These are phyloP conservation scores for Mycena belliarum DNA, from an alignment of 768 basidiomycete species.

Conservation along the genomic window DNA sequence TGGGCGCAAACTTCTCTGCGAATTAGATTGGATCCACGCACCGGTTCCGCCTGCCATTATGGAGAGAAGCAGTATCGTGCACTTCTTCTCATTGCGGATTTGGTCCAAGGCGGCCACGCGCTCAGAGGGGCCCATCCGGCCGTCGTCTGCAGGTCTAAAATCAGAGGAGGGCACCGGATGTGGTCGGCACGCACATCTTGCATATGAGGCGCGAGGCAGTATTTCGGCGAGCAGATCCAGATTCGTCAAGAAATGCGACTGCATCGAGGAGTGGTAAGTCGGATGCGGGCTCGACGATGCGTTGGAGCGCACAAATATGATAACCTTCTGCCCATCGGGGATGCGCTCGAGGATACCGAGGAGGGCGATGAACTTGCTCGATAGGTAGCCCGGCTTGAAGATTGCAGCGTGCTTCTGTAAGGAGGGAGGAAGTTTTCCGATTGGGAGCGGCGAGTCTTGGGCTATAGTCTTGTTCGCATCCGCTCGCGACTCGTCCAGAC, in stretches of 20 bases:
- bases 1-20: no score
- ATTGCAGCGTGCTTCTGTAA: neutral
- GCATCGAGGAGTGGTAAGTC: neutral
- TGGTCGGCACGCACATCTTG: neutral
- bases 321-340: neutral
- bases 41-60: slow-evolving; percentile 11
- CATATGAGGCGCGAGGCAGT: neutral
- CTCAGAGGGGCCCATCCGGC: slow-evolving; percentile 2
- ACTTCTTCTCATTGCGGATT: neutral
- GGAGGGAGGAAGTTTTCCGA: neutral
- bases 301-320: slow-evolving; percentile 3
- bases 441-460: slow-evolving; percentile 1
- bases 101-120: neutral
- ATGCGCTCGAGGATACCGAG: neutral
- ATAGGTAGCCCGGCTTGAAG: neutral
- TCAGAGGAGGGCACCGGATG: neutral
- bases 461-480: neutral
- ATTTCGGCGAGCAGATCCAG: neutral
- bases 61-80: neutral
- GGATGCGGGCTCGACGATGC: no score
- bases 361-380: neutral
- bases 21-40: neutral
- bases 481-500: neutral
- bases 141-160: neutral
- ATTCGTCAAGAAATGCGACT: slow-evolving; percentile 14